Evolutionary conservation across 495 filamentous ascomycete species (phyloP).

Genomic region (Penicillium ucsense): DNA sequence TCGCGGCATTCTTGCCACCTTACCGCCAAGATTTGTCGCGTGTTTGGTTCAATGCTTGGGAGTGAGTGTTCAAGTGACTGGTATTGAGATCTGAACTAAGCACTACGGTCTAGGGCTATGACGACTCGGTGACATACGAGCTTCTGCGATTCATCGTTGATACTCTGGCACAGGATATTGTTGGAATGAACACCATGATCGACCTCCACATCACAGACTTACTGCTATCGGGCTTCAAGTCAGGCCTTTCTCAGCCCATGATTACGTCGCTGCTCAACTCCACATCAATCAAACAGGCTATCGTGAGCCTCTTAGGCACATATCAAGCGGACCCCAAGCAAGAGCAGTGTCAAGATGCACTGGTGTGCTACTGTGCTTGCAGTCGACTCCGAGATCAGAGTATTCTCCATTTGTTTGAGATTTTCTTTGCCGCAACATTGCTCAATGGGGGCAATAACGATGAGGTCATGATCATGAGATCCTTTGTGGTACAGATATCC

Average conservation of each 20-base stretch:
- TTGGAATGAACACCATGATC: constrained; percentile 1
- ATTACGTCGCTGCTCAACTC: constrained; percentile 3
- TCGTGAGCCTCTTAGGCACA: constrained; percentile 11
- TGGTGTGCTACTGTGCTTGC: constrained; percentile 14
- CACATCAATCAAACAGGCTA: constrained; percentile 7
- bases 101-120: constrained; percentile 9
- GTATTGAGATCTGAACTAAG: background rate
- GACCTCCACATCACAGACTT: constrained; percentile 15
- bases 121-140: constrained; percentile 13
- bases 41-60: constrained; percentile 15
- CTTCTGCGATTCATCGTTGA: constrained; percentile 18
- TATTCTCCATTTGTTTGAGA: constrained; percentile 21
- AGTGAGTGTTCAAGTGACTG: constrained; percentile 12
- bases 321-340: constrained; percentile 14
- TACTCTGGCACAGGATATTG: constrained; percentile 7
- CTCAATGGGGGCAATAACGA: constrained; percentile 3
- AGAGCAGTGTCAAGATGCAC: constrained; percentile 11
- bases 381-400: constrained; percentile 17
- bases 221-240: constrained; percentile 18
- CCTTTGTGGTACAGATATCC: constrained; percentile 10
- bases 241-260: constrained; percentile 2
- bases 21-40: constrained; percentile 16
- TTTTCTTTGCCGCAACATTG: constrained; percentile 17
- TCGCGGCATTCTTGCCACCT: constrained; percentile 6
- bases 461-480: constrained; percentile 5